Base-by-base conservation (phyloP, 202 grass and related monocot species). In the Saccharum hybrid region DNA sequence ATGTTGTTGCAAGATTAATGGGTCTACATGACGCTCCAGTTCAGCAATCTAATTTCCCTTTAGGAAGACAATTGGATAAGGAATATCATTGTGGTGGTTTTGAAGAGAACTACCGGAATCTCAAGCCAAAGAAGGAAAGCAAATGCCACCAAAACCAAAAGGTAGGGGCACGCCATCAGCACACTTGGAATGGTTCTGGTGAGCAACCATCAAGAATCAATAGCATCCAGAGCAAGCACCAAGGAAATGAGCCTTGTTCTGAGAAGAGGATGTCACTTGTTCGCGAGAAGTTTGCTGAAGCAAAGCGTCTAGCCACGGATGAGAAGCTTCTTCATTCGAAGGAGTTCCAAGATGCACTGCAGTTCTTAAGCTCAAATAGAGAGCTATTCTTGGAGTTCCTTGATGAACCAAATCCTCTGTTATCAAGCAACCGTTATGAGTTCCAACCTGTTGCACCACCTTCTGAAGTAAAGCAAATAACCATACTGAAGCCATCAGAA, bases 341-440 rank as follows among this genome's bases (percentile, higher is more conserved):
- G 84, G 93, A 98, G 68, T 94, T 96, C 82, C 96, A 94, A 68
- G 93, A 96, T 79, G 88, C 96, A 18, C 63, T 99, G 36, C 93
- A 96, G 80, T 91, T 96, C 89, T 36, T 99, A 74, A 99, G 93
- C 84, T 96, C 96, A 66, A 99, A 99, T 73, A 94, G 81, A 85
- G 96, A 99, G 22, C 61, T 99, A 38, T 99, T 99, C 75, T 74
- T 99, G 37, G 92, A 99, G 86, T 99, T 99, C 72, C 89, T 99
- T 0, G 96, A 96, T 68, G 93, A 96, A 56, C 91, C 89, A 68
- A 90, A 86, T 81, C 86, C 89, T 1, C 70, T 96, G 41, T 78
- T 94, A 43, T 85, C 89, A 78, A 91, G 81, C 77, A 86, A 86
- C 80, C 66, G 83, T 23, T 83, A 84, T 63, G 82, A 88, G 38